Base-by-base conservation (phyloP, 768 basidiomycete genomes). In the Boletus subparvulus region DNA sequence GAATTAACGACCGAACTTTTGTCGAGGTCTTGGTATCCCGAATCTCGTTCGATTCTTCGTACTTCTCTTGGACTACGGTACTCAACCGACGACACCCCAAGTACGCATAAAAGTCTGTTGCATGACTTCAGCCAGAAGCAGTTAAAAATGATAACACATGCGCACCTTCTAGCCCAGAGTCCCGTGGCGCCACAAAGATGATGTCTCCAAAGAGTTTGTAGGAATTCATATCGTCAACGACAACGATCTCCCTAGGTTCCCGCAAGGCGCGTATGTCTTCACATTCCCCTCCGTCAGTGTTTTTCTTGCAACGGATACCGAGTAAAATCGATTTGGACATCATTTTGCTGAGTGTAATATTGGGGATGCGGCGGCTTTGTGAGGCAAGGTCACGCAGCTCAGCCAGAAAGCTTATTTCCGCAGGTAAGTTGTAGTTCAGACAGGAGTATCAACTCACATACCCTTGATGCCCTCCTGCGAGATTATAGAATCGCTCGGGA, bases 301-400 rank as follows among this genome's bases (percentile, higher is more conserved):
- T 66, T 45, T 73, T 69, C 59, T 79, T 78, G 19, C 88, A 80
- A 55, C 86, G 84, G 5, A 82, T 78, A 9, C 85, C 92, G 17
- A 96, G 78, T 21, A 97, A 74, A 49, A 92, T 82, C 0, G 90
- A 76, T 0, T 84, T 69, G 45, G 74, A 77, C 67, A 81, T 87
- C 88, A 98, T 88, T 33, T 78, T 78, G 11, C 69, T 69, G 19
- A 84, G 64, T 3, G 70, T 69, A 3, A 72, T 67, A 2, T 83
- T 80, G 16, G 88, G 69, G n/a, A 80, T 71, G 24, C 77, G 77
- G 16, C 71, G 66, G 60, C 73, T 66, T 62, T 92, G 92, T 35
- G 91, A 78, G 10, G 90, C 89, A 46, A 98, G 80, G 50, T 91
- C 87, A 6, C 92, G 83, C 3, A 96, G 77, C 67, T 96, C 91